Base-by-base conservation (phyloP, 2,329 filamentous ascomycete species). In the Fusarium bulbicola region DNA sequence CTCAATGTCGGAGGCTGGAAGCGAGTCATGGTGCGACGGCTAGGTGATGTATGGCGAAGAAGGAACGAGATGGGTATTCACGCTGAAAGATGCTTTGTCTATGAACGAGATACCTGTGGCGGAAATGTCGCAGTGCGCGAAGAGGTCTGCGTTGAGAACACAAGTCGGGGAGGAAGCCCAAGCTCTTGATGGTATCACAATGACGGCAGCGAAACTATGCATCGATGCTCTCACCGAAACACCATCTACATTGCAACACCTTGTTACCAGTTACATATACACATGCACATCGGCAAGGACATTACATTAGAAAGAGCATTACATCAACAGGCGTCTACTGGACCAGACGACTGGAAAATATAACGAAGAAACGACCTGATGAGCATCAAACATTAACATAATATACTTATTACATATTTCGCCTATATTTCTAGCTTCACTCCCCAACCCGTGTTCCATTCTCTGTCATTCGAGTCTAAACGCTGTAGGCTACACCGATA, bases 1-100 rank as follows among this genome's bases (percentile, higher is more conserved):
- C 78, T 87, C 63, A 86, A 86, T 37, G 82, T 87, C 3, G 86
- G 85, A 10, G 85, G 85, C 13, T 87, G 85, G 85, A 81, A 81
- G 49, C 81, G 79, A 16, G 79, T 83, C 46, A 84, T 86, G 83
- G 80, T 86, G 13, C 80, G 85, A 24, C 79, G 85, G 26, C 74
- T 85, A 49, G 79, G 83, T 54, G 77, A 79, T 46, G 78, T 79
- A 15, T 87, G 85, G 85, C 80, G 80, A 66, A 72, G 76, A 47
- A 79, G 79, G 46, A 85, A 86, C 43, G 76, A 79, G 46, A 76
- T 79, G 42, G 85, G 85, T 5, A 75, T 86, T 3, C 86, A 81
- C 68, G 85, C 85, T 0, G 85, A 87, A 77, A 77, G 85, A 40
- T 86, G 85, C 67, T 87, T 87, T 58, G 79, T 85, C 14, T 68